Percentiles rank a stretch among this genome's conserved stretches.
Evolutionary conservation across 805 yeast species (phyloP).

Genomic region (Maudiozyma serrabonitensis): DNA sequence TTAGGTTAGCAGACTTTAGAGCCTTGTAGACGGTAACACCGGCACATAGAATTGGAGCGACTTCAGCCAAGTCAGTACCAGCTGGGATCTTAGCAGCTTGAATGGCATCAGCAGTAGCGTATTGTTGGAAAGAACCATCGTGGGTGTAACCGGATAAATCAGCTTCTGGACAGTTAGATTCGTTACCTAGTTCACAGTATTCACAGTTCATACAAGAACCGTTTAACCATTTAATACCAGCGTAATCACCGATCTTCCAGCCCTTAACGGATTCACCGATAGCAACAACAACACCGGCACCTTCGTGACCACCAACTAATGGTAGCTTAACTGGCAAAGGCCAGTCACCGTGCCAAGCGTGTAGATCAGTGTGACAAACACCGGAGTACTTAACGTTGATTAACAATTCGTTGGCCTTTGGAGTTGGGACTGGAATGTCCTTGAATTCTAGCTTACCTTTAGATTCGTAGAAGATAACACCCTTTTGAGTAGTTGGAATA

Average conservation of each 20-base stretch:
- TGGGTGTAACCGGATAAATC: slow-evolving; percentile 48
- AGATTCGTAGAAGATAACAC: slow-evolving; percentile 40
- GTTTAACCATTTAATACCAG: slow-evolving; percentile 58
- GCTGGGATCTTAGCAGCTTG: slow-evolving; percentile 76
- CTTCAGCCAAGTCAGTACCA: slow-evolving; percentile 60
- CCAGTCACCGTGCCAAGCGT: slow-evolving; percentile 65
- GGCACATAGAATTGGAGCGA: slow-evolving; percentile 56
- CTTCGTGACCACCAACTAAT: slow-evolving; percentile 59
- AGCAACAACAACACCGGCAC: slow-evolving; percentile 57
- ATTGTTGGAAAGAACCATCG: slow-evolving; percentile 77
- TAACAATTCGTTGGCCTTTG: slow-evolving; percentile 47
- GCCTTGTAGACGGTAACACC: slow-evolving; percentile 58
- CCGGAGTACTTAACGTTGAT: slow-evolving; percentile 55
- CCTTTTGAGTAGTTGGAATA: slow-evolving; percentile 44
- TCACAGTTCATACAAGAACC: slow-evolving; percentile 55
- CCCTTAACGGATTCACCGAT: slow-evolving; percentile 46
- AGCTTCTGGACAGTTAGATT: slow-evolving; percentile 43
- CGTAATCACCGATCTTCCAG: slow-evolving; percentile 50
- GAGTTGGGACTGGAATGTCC: slow-evolving; percentile 48
- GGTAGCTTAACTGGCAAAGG: slow-evolving; percentile 48
- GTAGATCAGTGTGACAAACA: slow-evolving; percentile 58
- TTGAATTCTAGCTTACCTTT: slow-evolving; percentile 41
- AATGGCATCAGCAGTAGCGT: slow-evolving; percentile 76
- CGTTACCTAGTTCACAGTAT: slow-evolving; percentile 42
- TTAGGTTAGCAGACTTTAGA: slow-evolving; percentile 39